phyloP scores from a whole-genome alignment of 1,139 yeast species.

The Debaryomyces udenii region DNA sequence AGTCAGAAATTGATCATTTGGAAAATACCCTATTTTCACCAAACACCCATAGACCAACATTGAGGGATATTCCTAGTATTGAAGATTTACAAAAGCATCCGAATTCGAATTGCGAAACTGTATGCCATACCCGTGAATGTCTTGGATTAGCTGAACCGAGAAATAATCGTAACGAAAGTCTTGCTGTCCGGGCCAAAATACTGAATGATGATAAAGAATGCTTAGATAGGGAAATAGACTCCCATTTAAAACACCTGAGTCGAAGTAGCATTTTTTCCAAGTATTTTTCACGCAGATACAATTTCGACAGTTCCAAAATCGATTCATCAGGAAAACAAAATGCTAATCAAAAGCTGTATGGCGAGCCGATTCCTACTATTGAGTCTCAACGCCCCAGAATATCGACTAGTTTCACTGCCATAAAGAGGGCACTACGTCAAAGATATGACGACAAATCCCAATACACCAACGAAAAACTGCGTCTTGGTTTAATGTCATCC shows the following conservation, averaged over 20 bases:
- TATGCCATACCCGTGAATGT: background rate
- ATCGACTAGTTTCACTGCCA: background rate
- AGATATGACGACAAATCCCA: slow-evolving; percentile 8
- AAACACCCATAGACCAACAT: slow-evolving; percentile 25
- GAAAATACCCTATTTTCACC: slow-evolving; percentile 33
- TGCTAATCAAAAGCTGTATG: background rate
- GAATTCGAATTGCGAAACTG: background rate
- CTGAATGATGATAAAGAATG: background rate
- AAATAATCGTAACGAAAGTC: no score
- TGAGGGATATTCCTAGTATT: slow-evolving; percentile 28
- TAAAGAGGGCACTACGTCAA: slow-evolving; percentile 7
- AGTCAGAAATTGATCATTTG: slow-evolving; percentile 19
- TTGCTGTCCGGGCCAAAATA: no score
- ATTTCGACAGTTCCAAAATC: background rate
- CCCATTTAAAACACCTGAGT: slow-evolving; percentile 1
- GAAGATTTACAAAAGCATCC: slow-evolving; percentile 15
- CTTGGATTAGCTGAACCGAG: no score
- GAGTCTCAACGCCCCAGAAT: no score
- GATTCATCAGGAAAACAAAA: background rate
- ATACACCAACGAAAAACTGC: background rate
- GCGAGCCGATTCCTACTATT: no score
- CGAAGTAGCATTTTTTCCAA: background rate
- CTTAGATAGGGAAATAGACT: slow-evolving; percentile 4
- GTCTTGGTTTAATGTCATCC: slow-evolving; percentile 5
- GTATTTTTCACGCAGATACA: background rate